A percentile compares a stretch with the other conserved stretches of the same genome.
Conservation (phyloP, 139 green algal genomes). For the Ulvella scutata region DNA sequence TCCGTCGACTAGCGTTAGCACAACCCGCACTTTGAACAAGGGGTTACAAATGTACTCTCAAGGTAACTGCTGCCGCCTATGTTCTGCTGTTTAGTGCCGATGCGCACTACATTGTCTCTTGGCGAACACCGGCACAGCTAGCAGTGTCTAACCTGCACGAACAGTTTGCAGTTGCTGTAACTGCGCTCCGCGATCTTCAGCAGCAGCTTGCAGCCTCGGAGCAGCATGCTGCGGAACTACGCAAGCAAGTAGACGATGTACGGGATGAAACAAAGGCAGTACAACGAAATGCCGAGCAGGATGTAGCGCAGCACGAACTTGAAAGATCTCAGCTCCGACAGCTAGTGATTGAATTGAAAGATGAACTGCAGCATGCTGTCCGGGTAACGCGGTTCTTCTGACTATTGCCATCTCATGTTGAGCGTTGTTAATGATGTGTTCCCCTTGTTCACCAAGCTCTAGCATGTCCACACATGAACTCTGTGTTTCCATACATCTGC, state of each 20-base stretch:
- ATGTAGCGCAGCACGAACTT: neutral
- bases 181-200: neutral
- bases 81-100: too few relatives aligned
- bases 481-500: too few relatives aligned
- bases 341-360: neutral
- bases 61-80: too few relatives aligned
- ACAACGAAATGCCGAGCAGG: neutral
- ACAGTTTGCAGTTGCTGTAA: neutral
- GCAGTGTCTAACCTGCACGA: neutral
- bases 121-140: neutral
- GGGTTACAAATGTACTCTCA: conserved; percentile 1
- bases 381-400: neutral
- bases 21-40: too few relatives aligned
- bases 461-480: too few relatives aligned
- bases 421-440: too few relatives aligned
- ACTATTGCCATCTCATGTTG: neutral
- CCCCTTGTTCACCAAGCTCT: too few relatives aligned
- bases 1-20: too few relatives aligned
- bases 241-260: neutral
- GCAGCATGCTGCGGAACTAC: neutral
- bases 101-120: neutral
- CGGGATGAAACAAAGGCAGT: neutral
- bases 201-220: neutral
- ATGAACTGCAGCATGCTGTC: neutral
- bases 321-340: neutral